phyloP scores from a whole-genome alignment of 805 yeast genomes.

The Brettanomyces anomalus region DNA sequence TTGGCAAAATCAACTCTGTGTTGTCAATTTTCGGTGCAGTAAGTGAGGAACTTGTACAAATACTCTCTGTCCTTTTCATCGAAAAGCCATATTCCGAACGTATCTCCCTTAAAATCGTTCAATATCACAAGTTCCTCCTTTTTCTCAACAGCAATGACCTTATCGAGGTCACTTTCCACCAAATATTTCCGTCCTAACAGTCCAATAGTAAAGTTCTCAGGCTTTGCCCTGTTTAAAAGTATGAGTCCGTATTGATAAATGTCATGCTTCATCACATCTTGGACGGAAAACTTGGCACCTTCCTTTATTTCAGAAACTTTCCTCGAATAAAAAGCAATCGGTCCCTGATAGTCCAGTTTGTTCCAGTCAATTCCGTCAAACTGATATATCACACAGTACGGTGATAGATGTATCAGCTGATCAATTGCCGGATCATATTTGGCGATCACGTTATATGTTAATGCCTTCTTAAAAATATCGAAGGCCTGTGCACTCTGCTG shows the following conservation, averaged over 20 bases:
- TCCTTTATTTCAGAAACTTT: conserved; percentile 12
- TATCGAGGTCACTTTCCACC: conserved; percentile 18
- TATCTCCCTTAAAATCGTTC: conserved; percentile 57
- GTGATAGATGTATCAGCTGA: conserved; percentile 57
- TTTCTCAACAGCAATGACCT: conserved; percentile 55
- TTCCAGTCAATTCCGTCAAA: conserved; percentile 64
- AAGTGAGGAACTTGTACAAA: conserved; percentile 34
- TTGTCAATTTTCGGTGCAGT: conserved; percentile 18
- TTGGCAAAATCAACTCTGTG: too few relatives aligned
- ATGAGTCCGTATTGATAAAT: conserved; percentile 58
- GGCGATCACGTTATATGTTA: conserved; percentile 68
- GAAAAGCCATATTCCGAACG: conserved; percentile 74
- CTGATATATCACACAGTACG: conserved; percentile 65
- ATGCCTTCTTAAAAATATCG: conserved; percentile 56
- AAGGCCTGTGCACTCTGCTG: conserved; percentile 33
- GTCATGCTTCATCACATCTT: conserved; percentile 30
- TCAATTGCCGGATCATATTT: conserved; percentile 68
- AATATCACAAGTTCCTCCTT: conserved; percentile 64
- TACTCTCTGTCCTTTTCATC: conserved; percentile 57
- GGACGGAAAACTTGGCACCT: conserved; percentile 3
- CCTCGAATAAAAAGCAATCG: conserved; percentile 48
- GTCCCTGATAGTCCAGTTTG: conserved; percentile 63
- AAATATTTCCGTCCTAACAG: conserved; percentile 44
- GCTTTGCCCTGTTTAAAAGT: conserved; percentile 56
- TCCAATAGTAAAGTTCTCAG: conserved; percentile 67